Percentiles rank a stretch among this genome's conserved stretches.
These are phyloP conservation scores for Brassica napus DNA, from an alignment of 345 rosid species.

Conservation along the genomic window DNA sequence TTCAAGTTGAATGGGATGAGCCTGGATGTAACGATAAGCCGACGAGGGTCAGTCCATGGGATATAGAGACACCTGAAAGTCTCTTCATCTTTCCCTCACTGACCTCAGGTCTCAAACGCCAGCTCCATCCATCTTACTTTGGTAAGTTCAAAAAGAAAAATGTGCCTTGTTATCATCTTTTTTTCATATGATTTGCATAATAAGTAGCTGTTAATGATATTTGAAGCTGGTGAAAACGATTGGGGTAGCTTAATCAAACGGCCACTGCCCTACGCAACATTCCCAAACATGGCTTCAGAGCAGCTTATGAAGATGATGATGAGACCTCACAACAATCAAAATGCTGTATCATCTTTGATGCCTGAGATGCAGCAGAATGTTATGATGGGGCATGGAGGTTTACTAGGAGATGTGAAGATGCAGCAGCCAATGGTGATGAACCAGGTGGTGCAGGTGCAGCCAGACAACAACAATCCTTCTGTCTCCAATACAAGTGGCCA, in stretches of 20 bases:
- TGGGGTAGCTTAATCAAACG: conserved; percentile 86
- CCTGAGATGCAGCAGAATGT: conserved; percentile 39
- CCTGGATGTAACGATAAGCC: conserved; percentile 93
- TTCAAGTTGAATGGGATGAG: conserved; percentile 99
- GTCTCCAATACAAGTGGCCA: conserved; percentile 44
- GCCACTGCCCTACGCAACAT: conserved; percentile 55
- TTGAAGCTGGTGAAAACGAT: conserved; percentile 69
- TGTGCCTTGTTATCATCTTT: neutral
- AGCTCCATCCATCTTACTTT: conserved; percentile 61
- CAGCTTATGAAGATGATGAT: conserved; percentile 69
- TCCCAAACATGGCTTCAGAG: conserved; percentile 54
- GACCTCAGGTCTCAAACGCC: conserved; percentile 87
- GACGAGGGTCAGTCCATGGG: conserved; percentile 95
- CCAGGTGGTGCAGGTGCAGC: conserved; percentile 41
- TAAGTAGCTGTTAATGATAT: neutral
- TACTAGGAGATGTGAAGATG: conserved; percentile 47
- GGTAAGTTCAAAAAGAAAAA: neutral
- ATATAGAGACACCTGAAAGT: conserved; percentile 97
- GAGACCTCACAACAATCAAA: conserved; percentile 57
- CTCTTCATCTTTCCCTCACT: conserved; percentile 93
- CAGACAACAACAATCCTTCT: conserved; percentile 44
- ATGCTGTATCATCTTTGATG: conserved; percentile 25
- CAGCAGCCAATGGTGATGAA: conserved; percentile 45
- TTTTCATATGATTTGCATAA: neutral
- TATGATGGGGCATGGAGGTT: conserved; percentile 40